Percentiles rank a stretch among this genome's conserved stretches.
Evolutionary conservation across 1,139 yeast genomes (phyloP).

Genomic region (Hansenula anomala): DNA sequence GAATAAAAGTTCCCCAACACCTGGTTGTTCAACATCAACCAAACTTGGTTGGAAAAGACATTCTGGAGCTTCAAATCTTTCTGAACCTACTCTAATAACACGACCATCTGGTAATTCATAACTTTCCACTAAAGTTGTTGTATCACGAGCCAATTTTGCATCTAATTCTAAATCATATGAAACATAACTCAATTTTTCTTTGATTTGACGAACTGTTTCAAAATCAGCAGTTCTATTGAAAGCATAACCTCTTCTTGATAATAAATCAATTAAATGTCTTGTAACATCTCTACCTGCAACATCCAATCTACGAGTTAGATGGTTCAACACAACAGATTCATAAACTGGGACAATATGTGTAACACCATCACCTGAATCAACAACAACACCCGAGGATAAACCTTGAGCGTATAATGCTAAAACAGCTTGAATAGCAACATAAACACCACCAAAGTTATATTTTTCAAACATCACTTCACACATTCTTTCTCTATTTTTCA

Average conservation of each 20-base stretch:
- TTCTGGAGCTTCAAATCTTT: conserved; percentile 97
- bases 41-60: conserved; percentile 95
- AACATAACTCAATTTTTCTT: conserved; percentile 92
- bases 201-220: conserved; percentile 96
- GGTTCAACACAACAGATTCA: conserved; percentile 92
- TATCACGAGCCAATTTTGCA: conserved; percentile 81
- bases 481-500: conserved; percentile 90
- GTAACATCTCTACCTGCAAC: conserved; percentile 99
- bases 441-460: conserved; percentile 92
- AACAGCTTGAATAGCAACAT: conserved; percentile 97
- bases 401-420: conserved; percentile 97
- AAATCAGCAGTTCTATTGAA: conserved; percentile 98
- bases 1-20: conserved; percentile 88
- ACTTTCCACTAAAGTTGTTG: conserved; percentile 86
- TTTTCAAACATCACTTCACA: conserved; percentile 97
- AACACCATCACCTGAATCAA: conserved; percentile 93
- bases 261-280: conserved; percentile 81
- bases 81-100: conserved; percentile 89
- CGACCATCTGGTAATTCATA: conserved; percentile 97
- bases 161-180: conserved; percentile 92
- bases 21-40: conserved; percentile 97
- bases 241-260: conserved; percentile 95
- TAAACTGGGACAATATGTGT: conserved; percentile 98
- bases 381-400: conserved; percentile 95
- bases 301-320: conserved; percentile 85